Base-by-base conservation (phyloP, 73 alveolate genomes). In the Paraurostyla sp. region DNA sequence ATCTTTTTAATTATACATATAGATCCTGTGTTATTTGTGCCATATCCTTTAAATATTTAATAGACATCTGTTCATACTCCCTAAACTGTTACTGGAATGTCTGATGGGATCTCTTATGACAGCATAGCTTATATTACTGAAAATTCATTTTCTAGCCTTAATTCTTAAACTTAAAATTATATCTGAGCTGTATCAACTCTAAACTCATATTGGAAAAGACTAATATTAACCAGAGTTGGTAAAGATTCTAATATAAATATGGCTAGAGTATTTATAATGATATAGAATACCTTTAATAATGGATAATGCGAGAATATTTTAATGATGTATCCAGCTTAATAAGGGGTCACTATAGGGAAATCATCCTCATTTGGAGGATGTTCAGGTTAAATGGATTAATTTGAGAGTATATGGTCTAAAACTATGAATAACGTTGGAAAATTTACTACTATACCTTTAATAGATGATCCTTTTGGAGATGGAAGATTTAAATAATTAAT, bases 231-330 rank as follows among this genome's bases (percentile, higher is more conserved):
- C 16, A 60, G 85, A 38, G 38, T 83, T 23, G 92, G 92, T 0
- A 42, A 43, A 62, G 69, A 83, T 83, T 69, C 92, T 0, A 85
- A 59, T 32, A 83, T 83, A 18, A 62, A 83, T 29, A 83, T 83
- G n/a, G 20, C 84, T 0, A 38, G 92, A 41, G 11, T 83, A n/a
- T 83, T 83, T 59, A 29, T 83, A 3, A 65, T 65, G 92, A 27
- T 58, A 11, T 27, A 81, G 40, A 59, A n/a, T 6, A 43, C 33
- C 15, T 33, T 3, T 27, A 78, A 68, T 3, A 6, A 22, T 15
- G 65, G 65, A 15, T 23, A 29, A 42, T 73, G 87, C 27, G 57
- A 73, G 45, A 73, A 73, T 50, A 71, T 73, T 22, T 15, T 73
- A 11, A 15, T 73, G 16, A 13, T 73, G 9, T 73, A 73, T 33